Base-by-base conservation (phyloP, 768 basidiomycete genomes). In the Kwoniella shandongensis region DNA sequence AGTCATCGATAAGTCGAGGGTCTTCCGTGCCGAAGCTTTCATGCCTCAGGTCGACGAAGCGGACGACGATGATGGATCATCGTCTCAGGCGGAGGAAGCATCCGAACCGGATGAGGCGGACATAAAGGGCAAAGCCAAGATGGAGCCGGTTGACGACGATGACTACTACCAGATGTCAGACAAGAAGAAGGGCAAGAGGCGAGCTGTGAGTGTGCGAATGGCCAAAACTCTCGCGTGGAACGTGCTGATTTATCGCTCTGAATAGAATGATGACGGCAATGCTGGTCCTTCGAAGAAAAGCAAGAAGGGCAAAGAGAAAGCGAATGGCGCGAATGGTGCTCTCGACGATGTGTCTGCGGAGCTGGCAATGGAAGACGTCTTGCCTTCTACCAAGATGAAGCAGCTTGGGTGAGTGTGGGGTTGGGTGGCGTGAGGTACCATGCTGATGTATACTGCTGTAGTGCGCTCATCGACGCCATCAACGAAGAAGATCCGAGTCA, bases 371-470 rank as follows among this genome's bases (percentile, higher is more conserved):
- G 79, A 84, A 15, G 77, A 79, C 29, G 85, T 87, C 74, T 66
- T 85, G 35, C 85, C 86, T 0, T 86, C 86, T 4, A 86, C 85
- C 1, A 88, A 88, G 80, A 86, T 88, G 86, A 59, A 66, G 61
- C 57, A 57, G 32, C 63, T 69, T 12, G 53, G 62, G 65, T 63
- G 44, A 57, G 59, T 32, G 7, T 27, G 8, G n/a, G n/a, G 26
- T 42, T 22, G 27, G 15, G 12, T 26, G 7, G 44, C 44, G 7
- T 45, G 10, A 13, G 17, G 2, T 40, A 15, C n/a, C 22, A 10
- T 22, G 32, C 36, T 36, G 20, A 23, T n/a, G 20, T 36, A 11
- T 10, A 6, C 18, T 20, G 46, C 84, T 84, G 83, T 40, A 87
- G 87, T 81, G 79, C 83, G n/a, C 72, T 79, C 11, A 70, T 88